Base-by-base conservation (phyloP, 2,329 filamentous ascomycete species). In the Pestalotiopsis sp. region DNA sequence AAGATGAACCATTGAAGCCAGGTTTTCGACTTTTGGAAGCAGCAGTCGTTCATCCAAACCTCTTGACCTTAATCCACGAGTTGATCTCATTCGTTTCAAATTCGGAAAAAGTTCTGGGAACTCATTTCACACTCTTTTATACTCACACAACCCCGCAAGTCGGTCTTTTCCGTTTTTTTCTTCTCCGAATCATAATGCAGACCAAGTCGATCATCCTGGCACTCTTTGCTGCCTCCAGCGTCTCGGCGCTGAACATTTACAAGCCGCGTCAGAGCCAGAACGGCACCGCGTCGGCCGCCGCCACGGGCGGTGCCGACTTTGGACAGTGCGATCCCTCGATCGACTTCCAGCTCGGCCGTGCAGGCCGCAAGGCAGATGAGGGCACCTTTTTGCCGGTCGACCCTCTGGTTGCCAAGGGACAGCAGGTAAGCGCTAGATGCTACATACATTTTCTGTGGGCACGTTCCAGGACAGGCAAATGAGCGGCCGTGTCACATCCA, bases 381-480 rank as follows among this genome's bases (percentile, higher is more conserved):
- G 85, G 83, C 73, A 88, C 87, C 58, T 90, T 90, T 83, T 81
- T 88, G 71, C 85, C 88, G 57, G 82, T 80, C 20, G 88, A 90
- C 74, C 76, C 84, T 6, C 73, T 85, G 7, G 83, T 88, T 44
- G 84, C 84, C 71, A 76, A 86, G 74, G 86, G 86, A 58, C 86
- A 89, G 76, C 76, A 61, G 44, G 44, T 52, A 52, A 52, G 44
- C 44, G 44, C 44, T 52, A 52, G 44, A 52, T 52, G 44, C 44
- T n/a, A 52, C 44, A 20, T 52, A n/a, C 44, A 52, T 52, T n/a
- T 52, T 83, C 57, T 35, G 22, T 44, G 13, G 24, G 10, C 35
- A 6, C 20, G 35, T 62, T 35, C 9, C 14, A 20, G 17, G 17
- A 17, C 44, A 17, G 44, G 44, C 20, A 9, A 17, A 17, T 52